Evolutionary conservation across 441 rosid genomes (phyloP), one percentile per base, ranked within the genome.

Genomic region (Capsella rubella): DNA sequence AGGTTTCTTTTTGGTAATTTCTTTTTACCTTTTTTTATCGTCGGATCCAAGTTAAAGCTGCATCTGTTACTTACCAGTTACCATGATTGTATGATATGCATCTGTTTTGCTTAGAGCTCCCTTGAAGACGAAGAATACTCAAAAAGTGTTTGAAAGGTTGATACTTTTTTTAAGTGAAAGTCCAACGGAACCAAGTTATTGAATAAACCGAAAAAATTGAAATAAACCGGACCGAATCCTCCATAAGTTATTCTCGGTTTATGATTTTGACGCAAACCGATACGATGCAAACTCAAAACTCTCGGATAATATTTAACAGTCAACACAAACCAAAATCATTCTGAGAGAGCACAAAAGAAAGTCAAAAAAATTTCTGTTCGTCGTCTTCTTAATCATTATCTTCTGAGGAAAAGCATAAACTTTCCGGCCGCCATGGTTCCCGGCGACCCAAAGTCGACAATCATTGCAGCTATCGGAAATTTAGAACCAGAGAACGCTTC

Each of bases 401-500:
- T 39, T 21, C 25, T 3, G 15, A 42, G 9, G 54, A 50, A 52
- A 21, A 2, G 12, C 21, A 40, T 51, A 29, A 43, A 67, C 8
- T 67, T 42, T 8, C 56, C 50, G 59, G 52, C 84, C 25, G 4
- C 51, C 78, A 95, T 95, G 98, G 96, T 90, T 83, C 77, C 87
- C 31, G 65, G 32, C 50, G 95, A 89, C 65, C 84, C 87, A 31
- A 90, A 86, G 31, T 64, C 82, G 64, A 71, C 86, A 6, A 83
- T 95, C 51, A 82, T 85, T 67, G 73, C 82, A 11, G 90, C 78
- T 80, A 85, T 95, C 78, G 82, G 73, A 56, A 76, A 67, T 58
- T 45, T 92, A 54, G 99, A 95, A 79, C 95, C 89, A 1, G 93
- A 86, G 56, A 84, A 87, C 67, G 96, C 95, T 8, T 76, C 84